A percentile compares a stretch with the other conserved stretches of the same genome.
phyloP scores from a whole-genome alignment of 257 asterid genomes.

The Salvia miltiorrhiza region DNA sequence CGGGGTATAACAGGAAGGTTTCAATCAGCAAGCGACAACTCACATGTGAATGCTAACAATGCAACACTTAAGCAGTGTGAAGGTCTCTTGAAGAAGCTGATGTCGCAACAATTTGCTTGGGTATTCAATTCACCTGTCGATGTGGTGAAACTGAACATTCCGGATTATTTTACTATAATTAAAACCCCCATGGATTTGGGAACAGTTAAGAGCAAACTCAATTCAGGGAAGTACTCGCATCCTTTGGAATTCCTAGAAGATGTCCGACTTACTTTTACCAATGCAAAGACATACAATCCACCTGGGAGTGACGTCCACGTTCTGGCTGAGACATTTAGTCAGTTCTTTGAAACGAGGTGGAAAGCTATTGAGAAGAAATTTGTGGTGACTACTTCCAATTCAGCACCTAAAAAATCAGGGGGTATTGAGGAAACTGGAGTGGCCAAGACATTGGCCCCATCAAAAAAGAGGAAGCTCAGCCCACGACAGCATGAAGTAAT shows the following conservation, averaged over 20 bases:
- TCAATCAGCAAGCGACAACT: slow-evolving; percentile 32
- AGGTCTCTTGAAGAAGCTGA: slow-evolving; percentile 62
- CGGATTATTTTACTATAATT: slow-evolving; percentile 69
- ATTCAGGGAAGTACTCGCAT: slow-evolving; percentile 46
- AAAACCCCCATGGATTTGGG: slow-evolving; percentile 95
- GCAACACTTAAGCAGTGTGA: slow-evolving; percentile 61
- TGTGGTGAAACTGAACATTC: slow-evolving; percentile 55
- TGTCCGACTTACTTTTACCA: slow-evolving; percentile 75
- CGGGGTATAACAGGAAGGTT: slow-evolving; percentile 66
- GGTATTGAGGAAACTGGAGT: slow-evolving; percentile 37
- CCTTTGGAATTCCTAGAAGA: slow-evolving; percentile 74
- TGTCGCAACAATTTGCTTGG: slow-evolving; percentile 55
- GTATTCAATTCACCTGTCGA: slow-evolving; percentile 82
- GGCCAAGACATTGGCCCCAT: slow-evolving; percentile 33
- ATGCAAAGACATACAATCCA: slow-evolving; percentile 84
- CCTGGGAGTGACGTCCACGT: slow-evolving; percentile 59
- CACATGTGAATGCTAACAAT: slow-evolving; percentile 30
- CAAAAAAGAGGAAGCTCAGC: slow-evolving; percentile 62
- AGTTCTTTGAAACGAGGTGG: slow-evolving; percentile 70
- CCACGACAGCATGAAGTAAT: slow-evolving; percentile 39
- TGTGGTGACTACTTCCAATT: slow-evolving; percentile 18
- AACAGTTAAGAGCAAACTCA: slow-evolving; percentile 60
- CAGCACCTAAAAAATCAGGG: slow-evolving; percentile 35
- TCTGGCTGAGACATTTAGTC: slow-evolving; percentile 58
- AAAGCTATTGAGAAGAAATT: slow-evolving; percentile 60